A percentile compares a stretch with the other conserved stretches of the same genome.
Conservation (phyloP, 2,329 filamentous ascomycete genomes). For the Aspergillus versicolor region DNA sequence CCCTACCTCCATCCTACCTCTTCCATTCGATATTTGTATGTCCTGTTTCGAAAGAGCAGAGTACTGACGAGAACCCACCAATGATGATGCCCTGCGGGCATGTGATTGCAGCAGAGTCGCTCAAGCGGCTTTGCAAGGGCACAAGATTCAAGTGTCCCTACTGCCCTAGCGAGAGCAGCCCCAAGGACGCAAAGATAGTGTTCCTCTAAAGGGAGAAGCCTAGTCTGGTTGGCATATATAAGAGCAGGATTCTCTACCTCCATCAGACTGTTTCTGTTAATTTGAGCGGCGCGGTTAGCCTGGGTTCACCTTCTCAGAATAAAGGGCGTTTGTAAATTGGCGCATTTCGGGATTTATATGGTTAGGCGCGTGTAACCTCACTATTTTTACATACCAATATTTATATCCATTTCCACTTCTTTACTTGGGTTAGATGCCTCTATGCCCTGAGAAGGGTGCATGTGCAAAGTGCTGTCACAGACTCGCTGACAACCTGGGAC, state of each 20-base stretch:
- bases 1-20: slow-evolving; percentile 62
- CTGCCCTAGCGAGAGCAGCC: slow-evolving; percentile 79
- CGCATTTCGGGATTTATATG: neutral
- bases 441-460: neutral
- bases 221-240: slow-evolving; percentile 1
- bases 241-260: slow-evolving; percentile 11
- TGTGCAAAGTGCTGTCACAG: neutral
- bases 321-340: slow-evolving; percentile 3
- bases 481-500: neutral
- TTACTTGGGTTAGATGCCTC: neutral
- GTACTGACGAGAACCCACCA: slow-evolving; percentile 86
- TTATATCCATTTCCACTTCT: neutral
- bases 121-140: slow-evolving; percentile 77
- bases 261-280: slow-evolving; percentile 3
- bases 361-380: neutral
- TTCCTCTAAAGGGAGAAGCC: slow-evolving; percentile 52
- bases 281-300: neutral
- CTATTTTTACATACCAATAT: slow-evolving; percentile 2
- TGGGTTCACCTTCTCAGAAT: neutral
- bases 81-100: slow-evolving; percentile 98
- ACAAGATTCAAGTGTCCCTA: slow-evolving; percentile 92
- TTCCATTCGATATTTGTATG: slow-evolving; percentile 99
- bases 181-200: slow-evolving; percentile 73
- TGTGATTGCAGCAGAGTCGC: slow-evolving; percentile 81
- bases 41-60: slow-evolving; percentile 94